Evolutionary conservation across 2,329 filamentous ascomycete species (phyloP), one percentile per base, ranked within the genome.

Genomic region (Raffaelea albimanens): DNA sequence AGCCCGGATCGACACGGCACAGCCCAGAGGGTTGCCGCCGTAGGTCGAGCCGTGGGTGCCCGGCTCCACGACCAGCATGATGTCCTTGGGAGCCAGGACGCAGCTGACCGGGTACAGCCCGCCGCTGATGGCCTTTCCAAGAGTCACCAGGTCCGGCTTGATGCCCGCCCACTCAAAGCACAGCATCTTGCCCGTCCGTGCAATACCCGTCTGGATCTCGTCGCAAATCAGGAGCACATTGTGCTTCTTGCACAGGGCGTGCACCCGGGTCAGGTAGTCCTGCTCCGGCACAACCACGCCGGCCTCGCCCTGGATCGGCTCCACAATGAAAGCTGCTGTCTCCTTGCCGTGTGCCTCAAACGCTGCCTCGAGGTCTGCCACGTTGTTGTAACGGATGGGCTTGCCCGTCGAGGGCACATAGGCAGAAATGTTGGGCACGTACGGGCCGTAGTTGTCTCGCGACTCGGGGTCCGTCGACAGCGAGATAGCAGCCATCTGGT

Each of bases 71-170:
- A 91, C 93, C 56, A 96, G 78, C 90, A 98, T 96, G 54, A 97
- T 75, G 49, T 96, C 90, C 68, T 85, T 89, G 59, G 82, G 82
- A 52, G 85, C 84, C 45, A 98, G 75, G 43, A 98, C 90, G 59
- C 84, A 89, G 52, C 89, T 95, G 49, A 98, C 93, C n/a, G 93
- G 93, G 69, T 98, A 98, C 85, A 97, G 93, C 66, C 93, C 93
- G 54, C 93, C 93, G 31, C 89, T 95, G 63, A 98, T 95, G 57
- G 93, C 93, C 73, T 98, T 98, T 61, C 93, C 93, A 31, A 98
- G 81, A 43, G 95, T 83, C 21, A 98, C 85, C 60, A 98, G 77
- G 63, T 98, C 93, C 36, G 91, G 93, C 73, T 91, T 94, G 73
- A 98, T 89, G 57, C 83, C 86, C 48, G 87, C 83, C 90, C 93